Evolutionary conservation across 164 flowering plant genomes (phyloP).

Genomic region (Warburgia ugandensis): DNA sequence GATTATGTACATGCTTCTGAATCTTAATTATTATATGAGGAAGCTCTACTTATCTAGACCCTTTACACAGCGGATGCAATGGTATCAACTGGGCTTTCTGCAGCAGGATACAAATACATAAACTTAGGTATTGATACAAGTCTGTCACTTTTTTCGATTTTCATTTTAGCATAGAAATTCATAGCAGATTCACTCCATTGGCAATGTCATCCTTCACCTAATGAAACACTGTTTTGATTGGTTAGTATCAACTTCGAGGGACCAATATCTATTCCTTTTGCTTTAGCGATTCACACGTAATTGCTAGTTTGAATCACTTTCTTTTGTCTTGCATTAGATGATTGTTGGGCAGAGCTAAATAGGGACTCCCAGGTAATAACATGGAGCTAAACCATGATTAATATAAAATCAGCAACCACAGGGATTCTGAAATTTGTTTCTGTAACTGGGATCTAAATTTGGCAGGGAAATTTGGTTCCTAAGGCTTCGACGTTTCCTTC

Average conservation of each 20-base stretch:
- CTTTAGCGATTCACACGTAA: neutral
- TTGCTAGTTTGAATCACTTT: neutral
- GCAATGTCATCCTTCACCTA: too few species aligned
- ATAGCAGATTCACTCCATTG: too few species aligned
- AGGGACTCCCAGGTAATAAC: slow-evolving; percentile 45
- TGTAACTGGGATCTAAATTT: neutral
- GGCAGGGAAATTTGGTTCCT: slow-evolving; percentile 51
- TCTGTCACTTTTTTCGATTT: neutral
- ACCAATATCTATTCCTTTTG: neutral
- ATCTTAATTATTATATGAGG: too few species aligned
- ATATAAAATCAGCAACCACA: neutral
- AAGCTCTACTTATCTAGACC: neutral
- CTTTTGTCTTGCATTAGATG: slow-evolving; percentile 43
- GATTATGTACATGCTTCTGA: too few species aligned
- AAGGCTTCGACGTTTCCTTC: slow-evolving; percentile 51
- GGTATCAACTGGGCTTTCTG: slow-evolving; percentile 49
- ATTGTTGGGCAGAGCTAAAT: slow-evolving; percentile 61
- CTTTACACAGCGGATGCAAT: slow-evolving; percentile 49
- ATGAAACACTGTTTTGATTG: neutral
- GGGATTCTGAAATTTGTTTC: neutral
- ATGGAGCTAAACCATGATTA: neutral
- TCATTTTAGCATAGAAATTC: neutral
- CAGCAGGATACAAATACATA: slow-evolving; percentile 40
- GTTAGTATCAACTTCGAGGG: neutral
- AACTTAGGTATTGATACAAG: slow-evolving; percentile 39